Evolutionary conservation across 768 basidiomycete species (phyloP).

Genomic region (Suillus placidus): DNA sequence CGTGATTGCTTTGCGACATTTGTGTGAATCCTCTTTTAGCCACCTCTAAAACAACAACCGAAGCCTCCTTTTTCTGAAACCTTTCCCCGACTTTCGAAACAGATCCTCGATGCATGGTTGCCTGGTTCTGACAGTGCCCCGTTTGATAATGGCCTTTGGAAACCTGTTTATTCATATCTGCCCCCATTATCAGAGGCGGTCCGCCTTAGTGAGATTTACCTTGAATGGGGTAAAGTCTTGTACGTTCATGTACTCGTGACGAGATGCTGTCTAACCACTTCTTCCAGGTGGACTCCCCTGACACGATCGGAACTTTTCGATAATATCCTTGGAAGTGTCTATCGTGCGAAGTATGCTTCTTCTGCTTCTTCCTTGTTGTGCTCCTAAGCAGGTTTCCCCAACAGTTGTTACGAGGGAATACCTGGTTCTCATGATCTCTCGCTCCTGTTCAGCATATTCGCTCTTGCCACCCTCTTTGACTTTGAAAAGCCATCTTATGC

Average conservation of each 20-base stretch:
- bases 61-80: constrained; percentile 20
- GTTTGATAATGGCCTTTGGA: constrained; percentile 39
- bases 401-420: constrained; percentile 42
- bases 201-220: constrained; percentile 63
- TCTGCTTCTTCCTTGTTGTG: background rate
- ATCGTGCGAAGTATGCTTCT: constrained; percentile 50
- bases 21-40: constrained; percentile 19
- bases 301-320: constrained; percentile 58
- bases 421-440: constrained; percentile 56
- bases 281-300: constrained; percentile 54
- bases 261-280: constrained; percentile 2
- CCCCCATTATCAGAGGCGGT: constrained; percentile 63
- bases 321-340: constrained; percentile 55
- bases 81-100: constrained; percentile 43
- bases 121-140: constrained; percentile 36
- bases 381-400: constrained; percentile 8
- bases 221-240: constrained; percentile 63
- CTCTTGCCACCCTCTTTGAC: constrained; percentile 68
- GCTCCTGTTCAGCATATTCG: constrained; percentile 66
- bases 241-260: constrained; percentile 34
- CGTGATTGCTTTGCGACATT: background rate
- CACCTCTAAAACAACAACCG: constrained; percentile 22
- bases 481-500: constrained; percentile 48
- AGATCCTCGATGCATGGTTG: constrained; percentile 41
- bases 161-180: constrained; percentile 49